Evolutionary conservation across 495 filamentous ascomycete genomes (phyloP), one percentile per base, ranked within the genome.

Genomic region (Tuber aestivum): DNA sequence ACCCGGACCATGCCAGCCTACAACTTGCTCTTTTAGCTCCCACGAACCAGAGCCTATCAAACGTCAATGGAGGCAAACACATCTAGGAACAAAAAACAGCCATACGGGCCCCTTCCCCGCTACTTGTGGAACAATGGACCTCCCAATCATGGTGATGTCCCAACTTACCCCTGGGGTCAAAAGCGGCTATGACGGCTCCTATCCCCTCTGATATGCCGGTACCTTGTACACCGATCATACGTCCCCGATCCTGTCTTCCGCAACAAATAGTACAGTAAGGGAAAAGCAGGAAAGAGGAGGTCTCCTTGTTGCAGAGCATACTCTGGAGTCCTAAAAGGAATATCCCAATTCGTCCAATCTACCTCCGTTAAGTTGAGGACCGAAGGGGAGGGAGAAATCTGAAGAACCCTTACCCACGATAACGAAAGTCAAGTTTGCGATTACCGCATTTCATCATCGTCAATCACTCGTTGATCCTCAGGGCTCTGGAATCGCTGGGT

Each of bases 101-200:
- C n/a, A n/a, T n/a, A n/a, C n/a, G n/a, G n/a, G n/a, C n/a, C n/a
- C n/a, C n/a, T n/a, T n/a, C n/a, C n/a, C n/a, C n/a, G n/a, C n/a
- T n/a, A n/a, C n/a, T n/a, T n/a, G n/a, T n/a, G n/a, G n/a, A n/a
- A n/a, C n/a, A n/a, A n/a, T n/a, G n/a, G n/a, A n/a, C n/a, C n/a
- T n/a, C n/a, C n/a, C n/a, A n/a, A n/a, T n/a, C n/a, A 50, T 73
- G 35, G 65, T 42, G 56, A 74, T 42, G 45, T 27, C 7, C 10
- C n/a, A n/a, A 18, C 27, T 27, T 27, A 56, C 50, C 50, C 23
- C 50, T 56, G 23, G 12, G 6, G 44, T 45, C 41, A 35, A 42
- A 72, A 70, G 56, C 69, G 76, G 72, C 27, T 50, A 4, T 44
- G 35, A 23, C 76, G 61, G 70, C 78, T 72, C 75, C 8, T 70